Percentiles rank a stretch among this genome's conserved stretches.
Conservation (phyloP, 1,139 yeast species). For the Kodamaea suecica region DNA sequence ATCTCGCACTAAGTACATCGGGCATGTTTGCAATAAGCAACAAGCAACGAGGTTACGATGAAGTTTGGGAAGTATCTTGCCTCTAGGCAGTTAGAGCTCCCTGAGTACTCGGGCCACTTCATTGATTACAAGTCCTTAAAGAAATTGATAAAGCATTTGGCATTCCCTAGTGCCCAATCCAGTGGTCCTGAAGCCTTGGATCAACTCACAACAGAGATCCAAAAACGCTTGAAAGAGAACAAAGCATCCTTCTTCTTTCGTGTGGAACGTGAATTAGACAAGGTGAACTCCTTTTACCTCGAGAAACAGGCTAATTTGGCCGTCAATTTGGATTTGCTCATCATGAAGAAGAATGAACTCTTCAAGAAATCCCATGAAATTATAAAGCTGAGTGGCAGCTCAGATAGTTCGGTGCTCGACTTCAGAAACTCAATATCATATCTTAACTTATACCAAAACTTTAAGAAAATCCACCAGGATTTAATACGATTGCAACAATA, state of each 20-base stretch:
- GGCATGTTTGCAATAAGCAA: not conserved
- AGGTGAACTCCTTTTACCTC: constrained; percentile 83
- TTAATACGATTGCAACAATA: constrained; percentile 85
- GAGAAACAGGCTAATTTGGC: constrained; percentile 87
- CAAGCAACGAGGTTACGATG: constrained; percentile 34
- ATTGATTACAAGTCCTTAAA: constrained; percentile 92
- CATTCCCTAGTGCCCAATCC: constrained; percentile 42
- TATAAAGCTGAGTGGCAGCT: constrained; percentile 11
- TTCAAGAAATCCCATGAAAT: constrained; percentile 38
- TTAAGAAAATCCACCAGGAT: constrained; percentile 86
- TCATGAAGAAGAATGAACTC: constrained; percentile 66
- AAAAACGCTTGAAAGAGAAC: constrained; percentile 75
- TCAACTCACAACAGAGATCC: constrained; percentile 28
- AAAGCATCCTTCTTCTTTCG: constrained; percentile 92
- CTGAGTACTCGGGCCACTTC: constrained; percentile 90
- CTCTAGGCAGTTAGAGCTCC: constrained; percentile 88
- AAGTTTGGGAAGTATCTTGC: constrained; percentile 95
- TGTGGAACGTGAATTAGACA: constrained; percentile 89
- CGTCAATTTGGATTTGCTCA: constrained; percentile 70
- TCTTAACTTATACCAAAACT: constrained; percentile 71
- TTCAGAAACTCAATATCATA: constrained; percentile 44
- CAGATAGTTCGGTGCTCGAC: constrained; percentile 20
- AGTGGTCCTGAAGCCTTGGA: constrained; percentile 1
- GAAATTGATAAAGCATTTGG: constrained; percentile 69
- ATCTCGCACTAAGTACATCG: not conserved